Evolutionary conservation across 1,284 basidiomycete species (phyloP).

Genomic region (Cerioporus squamosus): DNA sequence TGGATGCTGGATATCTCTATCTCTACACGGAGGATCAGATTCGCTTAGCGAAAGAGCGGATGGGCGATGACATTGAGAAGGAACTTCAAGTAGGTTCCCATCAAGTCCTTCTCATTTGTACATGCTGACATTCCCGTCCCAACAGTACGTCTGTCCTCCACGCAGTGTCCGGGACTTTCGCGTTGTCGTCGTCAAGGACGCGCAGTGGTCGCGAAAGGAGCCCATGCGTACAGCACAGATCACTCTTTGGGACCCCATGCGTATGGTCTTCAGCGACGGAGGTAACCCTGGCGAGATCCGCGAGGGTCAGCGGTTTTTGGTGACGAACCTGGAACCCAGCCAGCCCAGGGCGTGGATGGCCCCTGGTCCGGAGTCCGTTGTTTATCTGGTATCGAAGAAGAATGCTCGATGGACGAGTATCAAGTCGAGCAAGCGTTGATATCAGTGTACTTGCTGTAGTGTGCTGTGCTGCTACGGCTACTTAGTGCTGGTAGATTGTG

Average conservation of each 20-base stretch:
- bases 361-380: constrained; percentile 25
- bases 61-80: constrained; percentile 64
- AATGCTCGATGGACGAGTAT: constrained; percentile 31
- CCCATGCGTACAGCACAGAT: constrained; percentile 70
- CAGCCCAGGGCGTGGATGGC: constrained; percentile 34
- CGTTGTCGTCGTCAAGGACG: constrained; percentile 78
- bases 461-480: not conserved
- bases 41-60: constrained; percentile 53
- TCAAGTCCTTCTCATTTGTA: not conserved
- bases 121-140: not conserved
- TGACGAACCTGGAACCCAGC: constrained; percentile 34
- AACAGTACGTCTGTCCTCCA: constrained; percentile 74
- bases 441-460: not conserved
- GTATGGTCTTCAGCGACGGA: constrained; percentile 54
- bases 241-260: constrained; percentile 83
- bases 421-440: constrained; percentile 7
- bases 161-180: constrained; percentile 84
- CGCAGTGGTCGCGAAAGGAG: constrained; percentile 53
- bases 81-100: constrained; percentile 54
- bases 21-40: constrained; percentile 55
- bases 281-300: constrained; percentile 57
- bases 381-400: constrained; percentile 33
- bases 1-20: constrained; percentile 69
- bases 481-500: too few relatives aligned
- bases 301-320: constrained; percentile 74